Evolutionary conservation across 768 basidiomycete species (phyloP).

Genomic region (Melanogaster broomeanus): DNA sequence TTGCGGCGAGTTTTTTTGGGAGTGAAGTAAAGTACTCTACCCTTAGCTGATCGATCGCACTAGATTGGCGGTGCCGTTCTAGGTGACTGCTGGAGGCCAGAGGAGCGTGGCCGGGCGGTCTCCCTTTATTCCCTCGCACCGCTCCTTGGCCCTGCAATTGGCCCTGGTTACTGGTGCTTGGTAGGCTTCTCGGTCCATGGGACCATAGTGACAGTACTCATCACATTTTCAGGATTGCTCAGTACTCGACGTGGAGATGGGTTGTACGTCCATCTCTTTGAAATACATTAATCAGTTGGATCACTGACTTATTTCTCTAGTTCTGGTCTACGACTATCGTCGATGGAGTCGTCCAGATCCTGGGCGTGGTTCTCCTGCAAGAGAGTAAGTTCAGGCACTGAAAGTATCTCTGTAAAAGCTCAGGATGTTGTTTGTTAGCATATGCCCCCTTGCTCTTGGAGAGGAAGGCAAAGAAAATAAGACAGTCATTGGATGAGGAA

Average conservation of each 20-base stretch:
- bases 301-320: constrained; percentile 24
- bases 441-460: constrained; percentile 40
- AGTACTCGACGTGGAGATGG: constrained; percentile 71
- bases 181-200: constrained; percentile 24
- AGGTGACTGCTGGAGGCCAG: constrained; percentile 58
- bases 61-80: constrained; percentile 69
- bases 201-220: neutral
- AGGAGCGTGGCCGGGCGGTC: constrained; percentile 67
- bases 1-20: constrained; percentile 38
- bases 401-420: constrained; percentile 8
- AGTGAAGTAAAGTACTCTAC: too few species aligned
- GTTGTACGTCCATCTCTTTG: constrained; percentile 43
- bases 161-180: constrained; percentile 65
- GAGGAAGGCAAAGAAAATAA: constrained; percentile 50
- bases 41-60: neutral
- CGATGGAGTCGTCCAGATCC: constrained; percentile 52
- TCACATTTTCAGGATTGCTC: constrained; percentile 44
- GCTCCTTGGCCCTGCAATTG: constrained; percentile 63
- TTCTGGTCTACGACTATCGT: constrained; percentile 70
- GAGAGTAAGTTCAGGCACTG: constrained; percentile 50
- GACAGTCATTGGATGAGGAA: constrained; percentile 47
- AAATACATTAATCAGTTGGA: neutral
- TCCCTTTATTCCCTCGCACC: constrained; percentile 68
- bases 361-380: constrained; percentile 57
- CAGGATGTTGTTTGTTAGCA: constrained; percentile 18